Conservation (phyloP, 2,329 filamentous ascomycete genomes). For the Helminthosporium solani region DNA sequence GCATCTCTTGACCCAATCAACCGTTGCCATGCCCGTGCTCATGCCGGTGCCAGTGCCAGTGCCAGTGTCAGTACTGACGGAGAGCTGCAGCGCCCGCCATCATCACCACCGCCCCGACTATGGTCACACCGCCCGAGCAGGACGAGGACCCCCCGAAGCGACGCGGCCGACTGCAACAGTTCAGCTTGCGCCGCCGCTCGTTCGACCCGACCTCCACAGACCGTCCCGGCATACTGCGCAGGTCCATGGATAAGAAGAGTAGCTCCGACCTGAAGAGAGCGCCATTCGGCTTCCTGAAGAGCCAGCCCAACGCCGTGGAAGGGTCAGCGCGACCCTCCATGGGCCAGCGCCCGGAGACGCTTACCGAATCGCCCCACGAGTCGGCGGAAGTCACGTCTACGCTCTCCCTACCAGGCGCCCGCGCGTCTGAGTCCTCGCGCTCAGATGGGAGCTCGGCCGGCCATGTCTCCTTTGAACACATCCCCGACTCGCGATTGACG, state of each 20-base stretch:
- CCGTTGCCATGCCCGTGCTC: no score
- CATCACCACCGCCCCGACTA: slow-evolving; percentile 86
- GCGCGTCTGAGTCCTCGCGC: slow-evolving; percentile 82
- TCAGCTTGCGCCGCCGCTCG: slow-evolving; percentile 37
- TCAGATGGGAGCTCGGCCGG: slow-evolving; percentile 77
- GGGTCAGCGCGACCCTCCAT: slow-evolving; percentile 60
- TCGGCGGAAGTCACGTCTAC: slow-evolving; percentile 62
- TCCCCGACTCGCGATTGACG: slow-evolving; percentile 49
- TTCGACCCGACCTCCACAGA: slow-evolving; percentile 38
- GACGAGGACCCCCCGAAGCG: slow-evolving; percentile 25
- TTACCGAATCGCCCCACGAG: slow-evolving; percentile 62
- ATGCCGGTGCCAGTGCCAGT: no score
- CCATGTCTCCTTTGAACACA: slow-evolving; percentile 40
- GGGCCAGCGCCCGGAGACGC: slow-evolving; percentile 50
- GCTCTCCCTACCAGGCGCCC: slow-evolving; percentile 63
- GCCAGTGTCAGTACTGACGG: slow-evolving; percentile 25
- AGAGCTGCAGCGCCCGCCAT: slow-evolving; percentile 60
- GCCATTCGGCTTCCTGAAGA: slow-evolving; percentile 31
- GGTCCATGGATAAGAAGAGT: slow-evolving; percentile 40
- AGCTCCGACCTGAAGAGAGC: slow-evolving; percentile 24
- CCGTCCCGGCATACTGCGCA: slow-evolving; percentile 32
- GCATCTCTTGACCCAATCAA: slow-evolving; percentile 9
- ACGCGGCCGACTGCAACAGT: slow-evolving; percentile 38
- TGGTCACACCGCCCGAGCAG: slow-evolving; percentile 20
- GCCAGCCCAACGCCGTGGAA: slow-evolving; percentile 32